Base-by-base conservation (phyloP, 1,284 basidiomycete species). In the Tylopilus sp. region DNA sequence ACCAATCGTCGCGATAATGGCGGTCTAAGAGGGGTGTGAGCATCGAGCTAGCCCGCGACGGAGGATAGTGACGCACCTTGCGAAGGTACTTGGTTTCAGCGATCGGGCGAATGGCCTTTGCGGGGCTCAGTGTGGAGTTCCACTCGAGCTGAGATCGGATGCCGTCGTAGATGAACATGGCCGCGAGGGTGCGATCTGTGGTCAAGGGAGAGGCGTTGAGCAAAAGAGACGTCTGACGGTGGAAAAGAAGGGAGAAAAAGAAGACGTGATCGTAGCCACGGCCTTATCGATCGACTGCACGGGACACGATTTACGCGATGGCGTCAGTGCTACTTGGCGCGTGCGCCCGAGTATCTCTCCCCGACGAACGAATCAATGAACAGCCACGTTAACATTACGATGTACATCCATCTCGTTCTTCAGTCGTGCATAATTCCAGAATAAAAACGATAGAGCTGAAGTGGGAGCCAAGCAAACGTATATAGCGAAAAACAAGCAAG, bases 1-100 rank as follows among this genome's bases (percentile, higher is more conserved):
- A 91, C 93, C 94, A 65, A 98, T 98, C 54, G 94, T 98, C 52
- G 92, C 94, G 66, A 98, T 97, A 74, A 98, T 97, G 53, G 89
- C 77, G 16, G 93, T 97, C 95, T 97, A 60, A 1, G 18, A 25
- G 40, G 43, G 41, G 42, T 9, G 52, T 58, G 29, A 51, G 58
- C 39, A 31, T 21, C 6, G 40, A 31, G 35, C 26, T 36, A 12
- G 29, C 12, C 25, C 7, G 23, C 2, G 35, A 25, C n/a, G 13
- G 19, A 28, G 38, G 35, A 21, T 16, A 34, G 41, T 11, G 26
- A 42, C 55, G 59, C 51, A 92, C 93, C 82, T 96, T 97, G 74
- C 94, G 89, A 60, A 86, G 72, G 70, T 76, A 92, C 74, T 92
- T 93, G 63, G 89, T 90, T 54, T 84, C 78, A 50, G 87, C 81